phyloP scores from a whole-genome alignment of 768 basidiomycete species.

The Suillus fuscotomentosus region DNA sequence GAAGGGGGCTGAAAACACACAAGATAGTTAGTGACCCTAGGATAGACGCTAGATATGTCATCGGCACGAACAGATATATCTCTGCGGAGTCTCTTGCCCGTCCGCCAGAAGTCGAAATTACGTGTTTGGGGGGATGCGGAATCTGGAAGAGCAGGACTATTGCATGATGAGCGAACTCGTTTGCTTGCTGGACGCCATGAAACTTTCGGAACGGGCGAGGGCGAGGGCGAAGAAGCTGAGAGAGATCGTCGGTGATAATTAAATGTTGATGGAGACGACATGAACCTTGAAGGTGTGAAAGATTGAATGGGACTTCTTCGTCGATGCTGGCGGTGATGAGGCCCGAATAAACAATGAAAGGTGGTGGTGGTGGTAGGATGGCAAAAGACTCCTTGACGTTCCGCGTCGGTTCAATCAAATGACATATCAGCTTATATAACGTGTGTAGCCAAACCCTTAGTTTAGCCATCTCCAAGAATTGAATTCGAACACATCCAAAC shows the following conservation, averaged over 20 bases:
- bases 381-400: conserved; percentile 4
- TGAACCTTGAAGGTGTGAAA: conserved; percentile 13
- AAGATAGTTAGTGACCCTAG: conserved; percentile 8
- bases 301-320: conserved; percentile 4
- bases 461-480: not conserved
- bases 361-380: not conserved
- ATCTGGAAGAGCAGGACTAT: conserved; percentile 34
- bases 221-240: conserved; percentile 41
- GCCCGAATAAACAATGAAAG: conserved; percentile 10
- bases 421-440: conserved; percentile 3
- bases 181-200: conserved; percentile 47
- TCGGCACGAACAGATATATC: conserved; percentile 42
- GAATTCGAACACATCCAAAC: not conserved
- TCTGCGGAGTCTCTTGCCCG: conserved; percentile 53
- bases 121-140: conserved; percentile 41
- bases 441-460: not conserved
- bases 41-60: conserved; percentile 4
- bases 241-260: conserved; percentile 53
- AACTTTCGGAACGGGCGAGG: conserved; percentile 34
- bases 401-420: conserved; percentile 2
- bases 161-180: conserved; percentile 43
- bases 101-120: conserved; percentile 53
- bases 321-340: conserved; percentile 22
- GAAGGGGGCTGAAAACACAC: conserved; percentile 15
- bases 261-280: conserved; percentile 35